Conservation (phyloP, 805 yeast genomes). For the Ogataea corticis region DNA sequence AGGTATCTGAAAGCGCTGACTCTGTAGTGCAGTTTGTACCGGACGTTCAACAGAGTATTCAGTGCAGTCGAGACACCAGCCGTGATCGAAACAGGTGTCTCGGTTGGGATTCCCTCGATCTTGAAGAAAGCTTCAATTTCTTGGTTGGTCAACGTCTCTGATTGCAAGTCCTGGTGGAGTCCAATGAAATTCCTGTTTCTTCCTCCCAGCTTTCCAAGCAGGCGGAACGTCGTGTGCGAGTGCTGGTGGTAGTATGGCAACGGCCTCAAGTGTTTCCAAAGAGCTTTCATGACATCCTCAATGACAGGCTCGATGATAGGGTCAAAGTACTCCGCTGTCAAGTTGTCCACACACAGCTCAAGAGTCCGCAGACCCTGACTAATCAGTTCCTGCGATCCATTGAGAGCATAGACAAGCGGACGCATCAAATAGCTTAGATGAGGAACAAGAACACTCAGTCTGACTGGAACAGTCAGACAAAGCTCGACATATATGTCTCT, state of each 20-base stretch:
- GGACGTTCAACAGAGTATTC: constrained; percentile 66
- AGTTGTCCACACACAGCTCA: constrained; percentile 92
- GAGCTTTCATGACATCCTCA: constrained; percentile 89
- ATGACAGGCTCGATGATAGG: constrained; percentile 96
- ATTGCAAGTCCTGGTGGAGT: constrained; percentile 66
- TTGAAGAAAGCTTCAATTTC: constrained; percentile 68
- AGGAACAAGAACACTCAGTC: constrained; percentile 91
- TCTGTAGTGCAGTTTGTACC: constrained; percentile 64
- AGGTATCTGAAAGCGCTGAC: constrained; percentile 77
- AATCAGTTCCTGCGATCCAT: constrained; percentile 87
- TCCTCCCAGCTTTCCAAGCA: constrained; percentile 94
- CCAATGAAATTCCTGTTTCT: constrained; percentile 84
- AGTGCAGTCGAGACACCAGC: constrained; percentile 83
- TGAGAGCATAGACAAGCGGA: constrained; percentile 87
- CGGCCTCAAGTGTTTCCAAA: constrained; percentile 89
- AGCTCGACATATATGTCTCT: constrained; percentile 92
- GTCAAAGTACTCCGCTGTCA: constrained; percentile 95
- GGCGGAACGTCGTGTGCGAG: constrained; percentile 90
- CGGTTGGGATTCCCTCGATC: constrained; percentile 64
- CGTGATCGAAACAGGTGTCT: constrained; percentile 74
- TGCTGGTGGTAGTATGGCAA: constrained; percentile 94
- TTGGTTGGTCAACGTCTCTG: constrained; percentile 55
- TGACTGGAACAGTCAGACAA: constrained; percentile 93
- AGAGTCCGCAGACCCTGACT: constrained; percentile 93
- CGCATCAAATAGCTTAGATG: constrained; percentile 85